phyloP scores from a whole-genome alignment of 1,139 yeast species.

The Candida albicans region DNA sequence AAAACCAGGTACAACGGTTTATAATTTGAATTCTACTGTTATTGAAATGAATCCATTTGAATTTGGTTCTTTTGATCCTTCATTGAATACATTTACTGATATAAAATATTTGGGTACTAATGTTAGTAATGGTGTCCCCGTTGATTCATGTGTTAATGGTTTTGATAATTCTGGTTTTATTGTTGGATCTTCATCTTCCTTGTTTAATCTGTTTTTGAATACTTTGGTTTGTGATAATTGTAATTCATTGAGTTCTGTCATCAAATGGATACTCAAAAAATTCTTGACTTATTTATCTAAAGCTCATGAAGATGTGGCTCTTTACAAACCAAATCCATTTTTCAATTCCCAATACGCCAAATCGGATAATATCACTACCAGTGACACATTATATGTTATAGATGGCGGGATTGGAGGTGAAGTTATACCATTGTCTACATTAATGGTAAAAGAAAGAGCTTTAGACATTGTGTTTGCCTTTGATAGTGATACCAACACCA shows the following conservation, averaged over 20 bases:
- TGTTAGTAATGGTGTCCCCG: constrained; percentile 55
- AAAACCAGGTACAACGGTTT: constrained; percentile 33
- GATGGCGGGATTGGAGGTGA: constrained; percentile 48
- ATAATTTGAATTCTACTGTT: constrained; percentile 38
- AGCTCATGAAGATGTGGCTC: constrained; percentile 39
- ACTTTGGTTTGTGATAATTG: constrained; percentile 51
- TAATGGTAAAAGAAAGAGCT: constrained; percentile 36
- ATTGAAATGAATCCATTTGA: constrained; percentile 45
- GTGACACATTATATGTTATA: constrained; percentile 37
- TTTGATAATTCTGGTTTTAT: constrained; percentile 80
- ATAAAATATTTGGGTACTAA: constrained; percentile 56
- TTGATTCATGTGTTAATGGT: constrained; percentile 57
- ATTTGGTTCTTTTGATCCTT: constrained; percentile 44
- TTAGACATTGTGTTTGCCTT: constrained; percentile 41
- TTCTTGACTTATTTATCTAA: constrained; percentile 48
- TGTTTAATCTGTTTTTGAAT: constrained; percentile 70
- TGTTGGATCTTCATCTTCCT: constrained; percentile 77
- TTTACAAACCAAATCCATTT: constrained; percentile 53
- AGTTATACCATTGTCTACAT: constrained; percentile 35
- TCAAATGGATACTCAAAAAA: constrained; percentile 44
- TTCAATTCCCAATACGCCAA: constrained; percentile 44
- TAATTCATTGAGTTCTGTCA: constrained; percentile 48
- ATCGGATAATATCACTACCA: constrained; percentile 26
- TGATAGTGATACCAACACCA: constrained; percentile 35
- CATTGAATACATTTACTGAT: constrained; percentile 39